Percentiles rank a stretch among this genome's conserved stretches.
phyloP scores from a whole-genome alignment of 2,329 filamentous ascomycete species.

The Xylaria sp. region DNA sequence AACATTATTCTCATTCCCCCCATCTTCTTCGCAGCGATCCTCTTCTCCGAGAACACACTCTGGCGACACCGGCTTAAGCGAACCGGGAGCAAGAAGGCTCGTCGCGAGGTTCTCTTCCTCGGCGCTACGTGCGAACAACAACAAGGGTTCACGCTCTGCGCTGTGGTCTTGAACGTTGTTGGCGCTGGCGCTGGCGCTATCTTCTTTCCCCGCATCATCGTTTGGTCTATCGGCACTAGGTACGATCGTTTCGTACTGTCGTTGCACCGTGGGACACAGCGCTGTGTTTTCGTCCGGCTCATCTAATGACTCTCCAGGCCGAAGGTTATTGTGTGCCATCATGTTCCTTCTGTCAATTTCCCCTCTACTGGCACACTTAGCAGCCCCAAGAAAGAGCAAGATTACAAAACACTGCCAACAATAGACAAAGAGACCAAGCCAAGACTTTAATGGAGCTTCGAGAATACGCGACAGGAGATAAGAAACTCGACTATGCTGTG shows the following conservation, averaged over 20 bases:
- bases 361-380: background rate
- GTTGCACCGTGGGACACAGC: background rate
- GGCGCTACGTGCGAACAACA: background rate
- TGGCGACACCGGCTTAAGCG: background rate
- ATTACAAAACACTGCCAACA: too few relatives aligned
- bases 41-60: background rate
- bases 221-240: background rate
- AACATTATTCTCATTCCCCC: too few relatives aligned
- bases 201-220: background rate
- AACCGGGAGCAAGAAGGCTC: background rate
- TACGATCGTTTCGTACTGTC: background rate
- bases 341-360: background rate
- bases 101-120: background rate
- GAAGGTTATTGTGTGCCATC: background rate
- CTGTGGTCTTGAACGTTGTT: too few relatives aligned
- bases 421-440: too few relatives aligned
- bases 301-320: background rate
- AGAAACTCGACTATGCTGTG: too few relatives aligned
- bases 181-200: too few relatives aligned
- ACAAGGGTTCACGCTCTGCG: constrained; percentile 2
- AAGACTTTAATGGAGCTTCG: too few relatives aligned
- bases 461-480: too few relatives aligned
- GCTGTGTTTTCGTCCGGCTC: constrained; percentile 17
- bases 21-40: constrained; percentile 5
- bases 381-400: background rate